Base-by-base conservation (phyloP, 305 asterid genomes). In the Rubia tinctorum region DNA sequence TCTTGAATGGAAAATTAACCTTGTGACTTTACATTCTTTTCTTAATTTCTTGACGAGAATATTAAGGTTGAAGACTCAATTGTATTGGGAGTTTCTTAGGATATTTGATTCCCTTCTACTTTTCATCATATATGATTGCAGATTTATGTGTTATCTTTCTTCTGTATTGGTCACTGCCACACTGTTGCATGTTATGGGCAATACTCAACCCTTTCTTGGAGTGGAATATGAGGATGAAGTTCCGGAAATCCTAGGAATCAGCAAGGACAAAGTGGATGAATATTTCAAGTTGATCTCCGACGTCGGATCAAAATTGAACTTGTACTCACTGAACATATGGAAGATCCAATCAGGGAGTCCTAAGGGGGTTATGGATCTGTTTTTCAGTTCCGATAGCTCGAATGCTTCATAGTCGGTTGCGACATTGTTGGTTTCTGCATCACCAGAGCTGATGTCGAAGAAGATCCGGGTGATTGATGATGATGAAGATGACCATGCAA, bases 111-210 rank as follows among this genome's bases (percentile, higher is more conserved):
- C 71, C 43, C 80, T 90, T n/a, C 84, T 91, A 66, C 86, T 91
- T 25, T 87, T 87, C 59, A 30, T 86, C 53, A 65, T 90, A 42
- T 82, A 89, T 64, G 95, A 92, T 71, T 80, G 83, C 73, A 82
- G 93, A 87, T 86, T 86, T 71, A 81, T 80, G 84, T 62, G 72
- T 27, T 85, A 76, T 81, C 83, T 77, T 75, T 95, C 97, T 34
- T 90, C 97, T 78, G 90, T 88, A 64, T 66, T 90, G 87, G 97
- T 97, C 65, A 81, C 89, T 71, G 96, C 97, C 39, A 85, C 87
- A 82, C 87, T 92, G 91, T 80, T 90, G 86, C 86, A 83, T 69
- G 93, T 88, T 47, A 75, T 90, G 39, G 80, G 81, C 83, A 86
- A 82, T 65, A 58, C 87, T 3, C 86, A 84, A 78, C 94, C 96